These are phyloP conservation scores for Osmozyma mogii DNA, from an alignment of 805 yeast genomes.

Conservation along the genomic window DNA sequence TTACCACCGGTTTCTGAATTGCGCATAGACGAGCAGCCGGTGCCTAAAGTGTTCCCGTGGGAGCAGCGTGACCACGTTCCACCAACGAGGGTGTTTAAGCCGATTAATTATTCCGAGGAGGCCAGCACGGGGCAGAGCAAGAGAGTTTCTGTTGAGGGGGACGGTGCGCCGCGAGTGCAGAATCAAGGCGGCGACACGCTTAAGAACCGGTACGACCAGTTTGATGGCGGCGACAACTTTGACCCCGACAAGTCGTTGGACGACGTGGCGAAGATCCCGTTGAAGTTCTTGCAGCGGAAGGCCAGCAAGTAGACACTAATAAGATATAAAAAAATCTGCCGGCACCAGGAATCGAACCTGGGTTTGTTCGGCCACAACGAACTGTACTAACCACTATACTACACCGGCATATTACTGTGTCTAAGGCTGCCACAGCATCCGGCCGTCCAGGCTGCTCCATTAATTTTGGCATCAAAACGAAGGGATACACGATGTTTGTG, in stretches of 20 bases:
- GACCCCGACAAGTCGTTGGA: not conserved
- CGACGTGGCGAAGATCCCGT: not conserved
- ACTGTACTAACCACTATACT: slow-evolving; percentile 4
- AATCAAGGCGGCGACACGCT: not conserved
- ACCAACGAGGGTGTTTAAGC: not conserved
- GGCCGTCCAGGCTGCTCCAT: too few species aligned
- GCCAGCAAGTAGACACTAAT: too few species aligned
- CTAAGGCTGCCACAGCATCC: too few species aligned
- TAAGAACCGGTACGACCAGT: not conserved
- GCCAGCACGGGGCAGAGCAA: not conserved
- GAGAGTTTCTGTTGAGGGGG: not conserved
- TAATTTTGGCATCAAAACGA: too few species aligned
- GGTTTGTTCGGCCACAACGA: slow-evolving; percentile 6
- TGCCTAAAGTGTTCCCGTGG: not conserved
- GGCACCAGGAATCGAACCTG: slow-evolving; percentile 6
- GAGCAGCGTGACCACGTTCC: not conserved
- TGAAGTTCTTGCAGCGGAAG: not conserved
- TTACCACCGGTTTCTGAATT: not conserved
- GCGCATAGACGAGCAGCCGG: not conserved
- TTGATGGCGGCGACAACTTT: not conserved
- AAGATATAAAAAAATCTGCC: slow-evolving; percentile 3
- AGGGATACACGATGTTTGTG: too few species aligned
- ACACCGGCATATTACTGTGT: too few species aligned
- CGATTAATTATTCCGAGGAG: not conserved
- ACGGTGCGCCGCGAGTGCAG: not conserved